Conservation (phyloP, 2,329 filamentous ascomycete species). For the Calonectria ilicicola region DNA sequence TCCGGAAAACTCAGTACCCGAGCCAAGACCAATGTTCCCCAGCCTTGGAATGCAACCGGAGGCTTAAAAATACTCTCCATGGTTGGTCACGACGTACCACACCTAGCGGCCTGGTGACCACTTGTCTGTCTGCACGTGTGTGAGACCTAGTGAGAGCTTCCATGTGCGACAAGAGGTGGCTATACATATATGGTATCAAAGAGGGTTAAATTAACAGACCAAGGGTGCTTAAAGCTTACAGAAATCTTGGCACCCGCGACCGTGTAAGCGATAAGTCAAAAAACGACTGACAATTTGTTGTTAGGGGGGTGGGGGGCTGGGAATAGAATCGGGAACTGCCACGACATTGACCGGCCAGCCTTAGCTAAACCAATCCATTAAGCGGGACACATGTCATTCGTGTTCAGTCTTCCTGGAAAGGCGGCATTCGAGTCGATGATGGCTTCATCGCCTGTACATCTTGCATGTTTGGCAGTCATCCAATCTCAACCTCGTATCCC, state of each 20-base stretch:
- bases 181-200: not conserved
- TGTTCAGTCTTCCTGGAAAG: no score
- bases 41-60: not conserved
- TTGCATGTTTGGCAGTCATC: no score
- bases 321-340: constrained; percentile 10
- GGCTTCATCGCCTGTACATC: no score
- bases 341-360: not conserved
- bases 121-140: no score
- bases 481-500: not conserved
- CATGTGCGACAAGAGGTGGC: not conserved
- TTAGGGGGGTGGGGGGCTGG: not conserved
- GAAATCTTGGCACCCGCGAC: not conserved
- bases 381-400: not conserved
- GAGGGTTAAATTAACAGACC: not conserved
- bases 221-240: not conserved
- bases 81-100: not conserved
- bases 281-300: not conserved
- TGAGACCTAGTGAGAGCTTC: not conserved
- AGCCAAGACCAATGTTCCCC: not conserved
- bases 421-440: no score
- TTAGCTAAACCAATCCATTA: not conserved
- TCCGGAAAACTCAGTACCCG: not conserved
- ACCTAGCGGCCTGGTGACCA: not conserved
- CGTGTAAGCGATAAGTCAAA: not conserved
- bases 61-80: no score